Evolutionary conservation across 805 yeast genomes (phyloP).

Genomic region (Pichia rugopelliculosa): DNA sequence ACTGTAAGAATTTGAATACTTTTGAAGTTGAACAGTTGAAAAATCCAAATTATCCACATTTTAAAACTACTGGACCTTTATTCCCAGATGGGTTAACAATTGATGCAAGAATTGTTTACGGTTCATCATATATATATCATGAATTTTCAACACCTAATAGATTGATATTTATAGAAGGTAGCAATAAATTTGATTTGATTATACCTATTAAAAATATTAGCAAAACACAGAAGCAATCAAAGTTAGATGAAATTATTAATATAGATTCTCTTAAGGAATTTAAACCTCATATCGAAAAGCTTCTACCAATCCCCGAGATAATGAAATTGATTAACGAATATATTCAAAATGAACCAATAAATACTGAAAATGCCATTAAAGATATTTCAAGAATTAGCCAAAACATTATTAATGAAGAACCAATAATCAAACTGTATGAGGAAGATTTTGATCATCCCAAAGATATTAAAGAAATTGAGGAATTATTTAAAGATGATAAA

Average conservation of each 20-base stretch:
- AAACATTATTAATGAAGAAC: not conserved
- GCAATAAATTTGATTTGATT: not conserved
- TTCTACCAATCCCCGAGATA: not conserved
- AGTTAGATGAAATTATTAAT: not conserved
- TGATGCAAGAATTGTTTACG: slow-evolving; percentile 28
- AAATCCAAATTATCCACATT: slow-evolving; percentile 16
- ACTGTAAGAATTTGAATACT: slow-evolving; percentile 13
- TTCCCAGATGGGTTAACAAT: slow-evolving; percentile 17
- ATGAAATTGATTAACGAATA: not conserved
- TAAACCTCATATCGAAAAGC: no score
- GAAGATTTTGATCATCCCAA: not conserved
- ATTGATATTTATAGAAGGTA: slow-evolving; percentile 13
- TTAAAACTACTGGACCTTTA: slow-evolving; percentile 20
- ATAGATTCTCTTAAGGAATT: not conserved
- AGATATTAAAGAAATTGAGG: not conserved
- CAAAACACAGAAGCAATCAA: not conserved
- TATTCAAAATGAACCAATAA: not conserved
- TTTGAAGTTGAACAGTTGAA: slow-evolving; percentile 9
- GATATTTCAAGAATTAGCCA: slow-evolving; percentile 2
- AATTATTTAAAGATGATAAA: not conserved
- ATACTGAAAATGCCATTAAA: not conserved
- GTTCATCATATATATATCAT: slow-evolving; percentile 28
- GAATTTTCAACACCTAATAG: slow-evolving; percentile 27
- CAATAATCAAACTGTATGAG: not conserved
- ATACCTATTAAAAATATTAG: slow-evolving; percentile 1